phyloP scores from a whole-genome alignment of 2,329 filamentous ascomycete species.

The Fusarium anthophilum region DNA sequence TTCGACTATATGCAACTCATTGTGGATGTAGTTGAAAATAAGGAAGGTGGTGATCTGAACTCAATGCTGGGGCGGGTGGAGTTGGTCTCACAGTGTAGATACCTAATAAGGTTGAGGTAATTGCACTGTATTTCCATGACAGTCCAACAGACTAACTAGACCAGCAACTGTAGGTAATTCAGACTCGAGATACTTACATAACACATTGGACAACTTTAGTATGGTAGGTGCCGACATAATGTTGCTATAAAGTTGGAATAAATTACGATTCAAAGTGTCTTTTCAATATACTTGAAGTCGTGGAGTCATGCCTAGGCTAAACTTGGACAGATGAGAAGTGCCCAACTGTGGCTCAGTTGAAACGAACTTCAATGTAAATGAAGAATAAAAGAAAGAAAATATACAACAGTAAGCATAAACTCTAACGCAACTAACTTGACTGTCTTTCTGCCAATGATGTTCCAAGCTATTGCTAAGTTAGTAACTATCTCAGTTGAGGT shows the following conservation, averaged over 20 bases:
- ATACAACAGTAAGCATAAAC: background rate
- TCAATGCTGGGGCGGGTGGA: constrained; percentile 40
- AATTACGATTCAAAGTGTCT: background rate
- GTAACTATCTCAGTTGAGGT: background rate
- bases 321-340: background rate
- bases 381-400: no score
- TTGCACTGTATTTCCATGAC: background rate
- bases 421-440: background rate
- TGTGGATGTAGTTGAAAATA: constrained; percentile 31
- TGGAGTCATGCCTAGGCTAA: background rate
- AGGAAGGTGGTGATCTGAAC: constrained; percentile 33
- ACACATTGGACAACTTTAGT: no score
- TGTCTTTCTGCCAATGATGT: background rate
- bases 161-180: background rate
- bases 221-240: background rate
- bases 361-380: no score
- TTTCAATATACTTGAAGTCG: background rate
- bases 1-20: background rate
- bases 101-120: no score
- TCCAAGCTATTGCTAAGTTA: background rate
- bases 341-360: background rate
- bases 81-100: constrained; percentile 7
- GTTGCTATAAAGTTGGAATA: background rate
- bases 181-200: background rate
- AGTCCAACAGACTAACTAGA: background rate